These are phyloP conservation scores for Auriculariales sp. DNA, from an alignment of 768 basidiomycete species.

Conservation along the genomic window DNA sequence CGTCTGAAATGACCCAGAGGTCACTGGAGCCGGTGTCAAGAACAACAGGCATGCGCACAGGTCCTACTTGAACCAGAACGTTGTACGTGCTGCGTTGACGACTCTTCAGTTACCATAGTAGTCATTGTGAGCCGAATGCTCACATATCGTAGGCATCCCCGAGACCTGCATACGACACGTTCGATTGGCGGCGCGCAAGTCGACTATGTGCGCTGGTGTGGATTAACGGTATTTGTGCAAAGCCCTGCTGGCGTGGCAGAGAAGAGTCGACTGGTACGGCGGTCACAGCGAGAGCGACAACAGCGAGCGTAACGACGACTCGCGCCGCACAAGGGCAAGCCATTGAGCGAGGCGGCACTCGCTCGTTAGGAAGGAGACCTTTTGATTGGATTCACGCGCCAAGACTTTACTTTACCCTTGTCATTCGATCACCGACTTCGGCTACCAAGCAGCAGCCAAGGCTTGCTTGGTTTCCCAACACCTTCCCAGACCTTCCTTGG, in stretches of 20 bases:
- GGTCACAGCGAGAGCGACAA: conserved; percentile 72
- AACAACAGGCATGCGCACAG: conserved; percentile 35
- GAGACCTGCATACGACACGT: too few relatives aligned
- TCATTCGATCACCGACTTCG: conserved; percentile 74
- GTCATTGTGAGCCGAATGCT: too few relatives aligned
- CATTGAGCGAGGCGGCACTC: conserved; percentile 95
- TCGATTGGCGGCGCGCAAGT: too few relatives aligned
- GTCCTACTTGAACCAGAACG: conserved; percentile 43
- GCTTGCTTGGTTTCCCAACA: conserved; percentile 95
- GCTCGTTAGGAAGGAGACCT: conserved; percentile 94
- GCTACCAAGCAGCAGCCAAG: conserved; percentile 99
- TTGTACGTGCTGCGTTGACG: conserved; percentile 49
- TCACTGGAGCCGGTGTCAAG: conserved; percentile 71
- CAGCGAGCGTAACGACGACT: conserved; percentile 88
- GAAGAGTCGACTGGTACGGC: conserved; percentile 14
- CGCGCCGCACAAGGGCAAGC: conserved; percentile 77
- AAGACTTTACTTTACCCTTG: background rate
- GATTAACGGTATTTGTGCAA: background rate
- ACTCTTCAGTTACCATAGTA: too few relatives aligned
- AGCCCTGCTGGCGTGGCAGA: background rate
- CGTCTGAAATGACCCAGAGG: conserved; percentile 53
- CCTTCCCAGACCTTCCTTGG: too few relatives aligned
- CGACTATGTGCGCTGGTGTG: too few relatives aligned
- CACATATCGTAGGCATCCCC: too few relatives aligned
- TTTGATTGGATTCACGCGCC: conserved; percentile 72